Percentiles rank a stretch among this genome's conserved stretches.
These are phyloP conservation scores for Pyrenula aspistea DNA, from an alignment of 495 filamentous ascomycete species.

Conservation along the genomic window DNA sequence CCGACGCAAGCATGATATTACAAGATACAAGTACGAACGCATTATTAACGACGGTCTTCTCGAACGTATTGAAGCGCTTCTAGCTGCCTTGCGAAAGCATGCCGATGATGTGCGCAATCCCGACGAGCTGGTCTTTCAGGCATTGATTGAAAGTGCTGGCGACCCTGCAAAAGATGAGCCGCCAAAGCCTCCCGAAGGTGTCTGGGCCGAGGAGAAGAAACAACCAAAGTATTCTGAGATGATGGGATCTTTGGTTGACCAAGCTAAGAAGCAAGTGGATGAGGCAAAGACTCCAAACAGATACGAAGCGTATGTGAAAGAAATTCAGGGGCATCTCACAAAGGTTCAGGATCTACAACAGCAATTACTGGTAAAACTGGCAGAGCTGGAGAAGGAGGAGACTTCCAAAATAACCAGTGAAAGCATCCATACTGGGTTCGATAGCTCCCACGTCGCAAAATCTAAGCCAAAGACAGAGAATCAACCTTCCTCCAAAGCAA, in stretches of 20 bases:
- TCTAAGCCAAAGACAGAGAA: slow-evolving; percentile 28
- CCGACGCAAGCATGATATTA: slow-evolving; percentile 76
- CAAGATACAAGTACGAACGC: slow-evolving; percentile 84
- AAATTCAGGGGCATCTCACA: slow-evolving; percentile 58
- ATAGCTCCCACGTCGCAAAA: slow-evolving; percentile 67
- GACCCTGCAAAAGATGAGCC: slow-evolving; percentile 65
- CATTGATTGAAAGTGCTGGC: slow-evolving; percentile 65
- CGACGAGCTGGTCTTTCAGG: slow-evolving; percentile 75
- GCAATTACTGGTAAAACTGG: slow-evolving; percentile 59
- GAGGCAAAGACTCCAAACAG: slow-evolving; percentile 51
- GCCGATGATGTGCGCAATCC: slow-evolving; percentile 56
- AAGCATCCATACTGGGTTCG: slow-evolving; percentile 80
- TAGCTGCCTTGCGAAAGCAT: slow-evolving; percentile 56
- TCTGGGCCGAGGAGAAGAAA: slow-evolving; percentile 61
- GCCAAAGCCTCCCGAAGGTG: slow-evolving; percentile 58
- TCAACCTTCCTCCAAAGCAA: slow-evolving; percentile 19
- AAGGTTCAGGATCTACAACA: slow-evolving; percentile 71
- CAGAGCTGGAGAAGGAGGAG: slow-evolving; percentile 77
- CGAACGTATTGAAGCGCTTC: slow-evolving; percentile 65
- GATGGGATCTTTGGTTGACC: slow-evolving; percentile 84
- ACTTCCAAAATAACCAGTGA: slow-evolving; percentile 89
- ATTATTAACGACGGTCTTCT: slow-evolving; percentile 87
- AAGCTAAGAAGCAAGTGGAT: slow-evolving; percentile 83
- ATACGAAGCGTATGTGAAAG: slow-evolving; percentile 59
- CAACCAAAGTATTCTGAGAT: slow-evolving; percentile 86